Conservation (phyloP, 2,329 filamentous ascomycete species). For the Claviceps maximensis region DNA sequence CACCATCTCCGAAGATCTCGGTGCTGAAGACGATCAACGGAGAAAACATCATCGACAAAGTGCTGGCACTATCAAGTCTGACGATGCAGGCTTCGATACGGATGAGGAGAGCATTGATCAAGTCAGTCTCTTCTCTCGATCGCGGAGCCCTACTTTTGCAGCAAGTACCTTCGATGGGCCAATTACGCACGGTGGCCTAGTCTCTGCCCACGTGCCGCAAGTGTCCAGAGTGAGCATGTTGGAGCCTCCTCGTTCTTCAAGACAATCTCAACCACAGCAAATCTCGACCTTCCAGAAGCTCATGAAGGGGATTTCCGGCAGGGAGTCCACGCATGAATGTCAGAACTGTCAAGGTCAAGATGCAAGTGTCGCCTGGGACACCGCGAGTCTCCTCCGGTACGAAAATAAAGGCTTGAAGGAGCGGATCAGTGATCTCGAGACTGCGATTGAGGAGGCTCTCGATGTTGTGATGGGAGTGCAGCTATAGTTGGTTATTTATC, state of each 20-base stretch:
- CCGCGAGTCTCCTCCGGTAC: slow-evolving; percentile 45
- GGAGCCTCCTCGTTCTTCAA: slow-evolving; percentile 18
- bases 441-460: slow-evolving; percentile 45
- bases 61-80: slow-evolving; percentile 29
- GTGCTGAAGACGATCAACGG: slow-evolving; percentile 36
- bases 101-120: slow-evolving; percentile 37
- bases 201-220: slow-evolving; percentile 5
- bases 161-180: slow-evolving; percentile 10
- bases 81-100: slow-evolving; percentile 33
- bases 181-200: background rate
- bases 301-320: slow-evolving; percentile 27
- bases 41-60: slow-evolving; percentile 30
- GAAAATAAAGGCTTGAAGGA: slow-evolving; percentile 51
- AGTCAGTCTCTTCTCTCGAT: slow-evolving; percentile 47
- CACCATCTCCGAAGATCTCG: slow-evolving; percentile 38
- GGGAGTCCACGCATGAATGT: slow-evolving; percentile 24
- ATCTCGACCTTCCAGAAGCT: slow-evolving; percentile 28
- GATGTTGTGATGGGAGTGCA: slow-evolving; percentile 42
- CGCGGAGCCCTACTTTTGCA: slow-evolving; percentile 41
- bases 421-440: slow-evolving; percentile 44
- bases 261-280: slow-evolving; percentile 20
- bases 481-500: background rate
- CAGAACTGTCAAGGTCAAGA: slow-evolving; percentile 45
- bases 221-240: slow-evolving; percentile 14
- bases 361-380: slow-evolving; percentile 50